Conservation (phyloP, 208 protist genomes). For the Leishmania arabica region DNA sequence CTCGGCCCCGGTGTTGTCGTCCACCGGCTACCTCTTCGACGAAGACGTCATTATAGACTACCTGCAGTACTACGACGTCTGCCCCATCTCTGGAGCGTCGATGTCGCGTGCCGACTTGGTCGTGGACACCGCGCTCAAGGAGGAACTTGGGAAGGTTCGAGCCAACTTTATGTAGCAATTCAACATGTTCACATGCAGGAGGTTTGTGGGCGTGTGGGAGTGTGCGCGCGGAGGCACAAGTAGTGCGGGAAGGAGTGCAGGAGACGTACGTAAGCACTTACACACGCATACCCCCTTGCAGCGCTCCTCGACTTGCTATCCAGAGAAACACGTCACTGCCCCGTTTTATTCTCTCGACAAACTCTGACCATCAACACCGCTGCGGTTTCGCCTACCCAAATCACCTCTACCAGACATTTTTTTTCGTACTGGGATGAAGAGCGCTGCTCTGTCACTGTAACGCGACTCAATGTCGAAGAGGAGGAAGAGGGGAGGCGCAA, state of each 20-base stretch:
- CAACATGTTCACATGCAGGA: background rate
- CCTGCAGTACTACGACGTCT: slow-evolving; percentile 26
- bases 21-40: slow-evolving; percentile 59
- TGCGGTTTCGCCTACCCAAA: background rate
- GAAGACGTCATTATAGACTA: slow-evolving; percentile 43
- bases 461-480: background rate
- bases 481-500: background rate
- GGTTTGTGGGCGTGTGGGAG: background rate
- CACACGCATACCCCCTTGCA: background rate
- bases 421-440: background rate
- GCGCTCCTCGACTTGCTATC: background rate
- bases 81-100: slow-evolving; percentile 48
- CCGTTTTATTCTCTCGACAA: background rate
- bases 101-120: slow-evolving; percentile 40
- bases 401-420: background rate
- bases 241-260: background rate
- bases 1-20: slow-evolving; percentile 37
- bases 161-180: slow-evolving; percentile 40
- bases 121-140: slow-evolving; percentile 37
- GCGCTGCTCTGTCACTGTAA: background rate
- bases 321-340: background rate
- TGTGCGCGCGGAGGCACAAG: background rate
- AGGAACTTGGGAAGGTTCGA: slow-evolving; percentile 41
- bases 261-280: background rate
- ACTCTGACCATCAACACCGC: background rate